Conservation (phyloP, 2,329 filamentous ascomycete species). For the Colletotrichum chrysophilum region DNA sequence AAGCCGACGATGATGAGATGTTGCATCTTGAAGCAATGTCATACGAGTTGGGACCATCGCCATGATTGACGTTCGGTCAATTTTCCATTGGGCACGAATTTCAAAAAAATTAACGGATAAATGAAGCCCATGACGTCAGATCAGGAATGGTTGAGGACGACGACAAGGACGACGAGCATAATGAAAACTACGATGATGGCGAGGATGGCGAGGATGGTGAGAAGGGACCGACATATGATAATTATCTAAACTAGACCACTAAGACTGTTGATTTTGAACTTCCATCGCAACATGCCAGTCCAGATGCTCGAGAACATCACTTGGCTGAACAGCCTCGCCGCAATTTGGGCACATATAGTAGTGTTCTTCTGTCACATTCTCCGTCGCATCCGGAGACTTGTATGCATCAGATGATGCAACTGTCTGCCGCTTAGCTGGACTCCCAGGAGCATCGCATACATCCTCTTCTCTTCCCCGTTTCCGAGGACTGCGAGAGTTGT, state of each 20-base stretch:
- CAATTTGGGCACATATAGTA: background rate
- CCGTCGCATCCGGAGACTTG: background rate
- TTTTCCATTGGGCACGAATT: fast-evolving
- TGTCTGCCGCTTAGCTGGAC: background rate
- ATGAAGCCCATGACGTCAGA: background rate
- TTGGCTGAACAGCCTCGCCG: background rate
- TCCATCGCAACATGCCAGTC: background rate
- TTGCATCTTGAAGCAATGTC: fast-evolving
- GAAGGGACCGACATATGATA: too few relatives aligned
- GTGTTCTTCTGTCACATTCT: background rate
- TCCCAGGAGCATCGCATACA: fast-evolving
- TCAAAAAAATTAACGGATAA: background rate
- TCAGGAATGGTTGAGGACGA: background rate
- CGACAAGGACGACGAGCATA: background rate
- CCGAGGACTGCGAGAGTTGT: background rate
- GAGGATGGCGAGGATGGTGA: background rate
- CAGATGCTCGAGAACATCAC: background rate
- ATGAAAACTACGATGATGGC: background rate
- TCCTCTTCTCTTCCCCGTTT: background rate
- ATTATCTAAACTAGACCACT: background rate
- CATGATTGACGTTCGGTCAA: background rate
- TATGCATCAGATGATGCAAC: background rate
- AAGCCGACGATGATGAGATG: background rate
- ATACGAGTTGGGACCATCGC: background rate
- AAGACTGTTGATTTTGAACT: background rate